These are phyloP conservation scores for Starmera stellimalicola DNA, from an alignment of 1,139 yeast genomes.

Conservation along the genomic window DNA sequence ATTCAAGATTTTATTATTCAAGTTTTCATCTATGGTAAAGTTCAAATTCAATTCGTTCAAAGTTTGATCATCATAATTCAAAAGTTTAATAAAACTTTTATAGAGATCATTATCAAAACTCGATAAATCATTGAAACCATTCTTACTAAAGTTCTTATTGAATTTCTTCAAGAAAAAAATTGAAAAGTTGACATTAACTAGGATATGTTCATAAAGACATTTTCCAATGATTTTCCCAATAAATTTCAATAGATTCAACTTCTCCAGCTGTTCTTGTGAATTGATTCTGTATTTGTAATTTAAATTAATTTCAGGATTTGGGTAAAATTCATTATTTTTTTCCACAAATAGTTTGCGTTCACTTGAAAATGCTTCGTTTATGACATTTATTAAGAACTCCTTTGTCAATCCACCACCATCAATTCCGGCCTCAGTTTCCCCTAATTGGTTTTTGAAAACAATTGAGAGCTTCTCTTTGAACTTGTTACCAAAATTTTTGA, in stretches of 20 bases:
- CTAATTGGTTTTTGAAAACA: constrained; percentile 61
- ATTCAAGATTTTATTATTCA: constrained; percentile 22
- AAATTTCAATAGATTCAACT: constrained; percentile 42
- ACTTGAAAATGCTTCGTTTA: constrained; percentile 52
- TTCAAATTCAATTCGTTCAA: constrained; percentile 50
- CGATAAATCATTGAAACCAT: constrained; percentile 70
- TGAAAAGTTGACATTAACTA: constrained; percentile 79
- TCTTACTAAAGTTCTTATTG: constrained; percentile 32
- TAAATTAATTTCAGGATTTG: constrained; percentile 52
- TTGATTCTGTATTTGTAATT: constrained; percentile 20
- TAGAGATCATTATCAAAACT: constrained; percentile 65
- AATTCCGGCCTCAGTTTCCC: constrained; percentile 68
- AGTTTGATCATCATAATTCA: constrained; percentile 47
- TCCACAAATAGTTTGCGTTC: constrained; percentile 37
- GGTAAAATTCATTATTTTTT: constrained; percentile 57
- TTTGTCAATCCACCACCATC: constrained; percentile 98
- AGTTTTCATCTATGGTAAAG: constrained; percentile 40
- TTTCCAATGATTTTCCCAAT: constrained; percentile 82
- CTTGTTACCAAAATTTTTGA: constrained; percentile 35
- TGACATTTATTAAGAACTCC: constrained; percentile 72
- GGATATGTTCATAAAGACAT: constrained; percentile 76
- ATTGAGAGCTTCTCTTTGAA: constrained; percentile 58
- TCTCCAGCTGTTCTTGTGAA: constrained; percentile 20
- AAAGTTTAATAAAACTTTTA: constrained; percentile 51
- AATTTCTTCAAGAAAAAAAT: constrained; percentile 78